These are phyloP conservation scores for Auriscalpium microsporum DNA, from an alignment of 768 basidiomycete genomes.

Conservation along the genomic window DNA sequence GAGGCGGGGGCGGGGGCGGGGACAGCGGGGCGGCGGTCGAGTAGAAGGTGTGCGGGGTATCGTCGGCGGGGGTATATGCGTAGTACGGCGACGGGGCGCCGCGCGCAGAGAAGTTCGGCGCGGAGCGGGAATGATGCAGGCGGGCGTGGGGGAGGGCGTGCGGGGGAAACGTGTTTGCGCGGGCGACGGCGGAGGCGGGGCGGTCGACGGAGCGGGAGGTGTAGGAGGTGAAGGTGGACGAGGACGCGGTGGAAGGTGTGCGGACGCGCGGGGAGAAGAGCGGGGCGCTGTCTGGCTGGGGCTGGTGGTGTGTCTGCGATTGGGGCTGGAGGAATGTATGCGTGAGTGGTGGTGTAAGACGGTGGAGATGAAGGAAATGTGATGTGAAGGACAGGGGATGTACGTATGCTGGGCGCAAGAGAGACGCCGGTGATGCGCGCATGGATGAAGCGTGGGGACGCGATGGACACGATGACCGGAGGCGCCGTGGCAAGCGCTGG, in stretches of 20 bases:
- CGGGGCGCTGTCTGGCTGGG: too few species aligned
- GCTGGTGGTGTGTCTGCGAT: too few species aligned
- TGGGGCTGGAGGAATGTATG: too few species aligned
- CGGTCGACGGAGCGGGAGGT: too few species aligned
- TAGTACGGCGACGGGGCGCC: background rate
- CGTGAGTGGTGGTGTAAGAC: too few species aligned
- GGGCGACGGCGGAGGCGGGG: background rate
- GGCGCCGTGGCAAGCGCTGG: background rate
- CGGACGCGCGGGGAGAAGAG: too few species aligned
- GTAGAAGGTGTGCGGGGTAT: constrained; percentile 10
- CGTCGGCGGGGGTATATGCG: constrained; percentile 3
- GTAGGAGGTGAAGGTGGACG: too few species aligned
- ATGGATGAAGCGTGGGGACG: constrained; percentile 2
- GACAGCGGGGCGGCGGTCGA: constrained; percentile 2
- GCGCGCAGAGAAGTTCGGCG: background rate
- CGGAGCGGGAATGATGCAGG: background rate
- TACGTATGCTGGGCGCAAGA: background rate
- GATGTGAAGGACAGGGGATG: background rate
- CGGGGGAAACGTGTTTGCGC: background rate
- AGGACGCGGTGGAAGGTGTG: too few species aligned
- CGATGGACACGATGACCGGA: background rate
- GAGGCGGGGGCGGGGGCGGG: background rate
- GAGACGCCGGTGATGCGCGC: constrained; percentile 2
- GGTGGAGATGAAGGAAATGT: too few species aligned
- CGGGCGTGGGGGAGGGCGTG: background rate